These are phyloP conservation scores for Daedaleopsis sinensis DNA, from an alignment of 768 basidiomycete species.

Conservation along the genomic window DNA sequence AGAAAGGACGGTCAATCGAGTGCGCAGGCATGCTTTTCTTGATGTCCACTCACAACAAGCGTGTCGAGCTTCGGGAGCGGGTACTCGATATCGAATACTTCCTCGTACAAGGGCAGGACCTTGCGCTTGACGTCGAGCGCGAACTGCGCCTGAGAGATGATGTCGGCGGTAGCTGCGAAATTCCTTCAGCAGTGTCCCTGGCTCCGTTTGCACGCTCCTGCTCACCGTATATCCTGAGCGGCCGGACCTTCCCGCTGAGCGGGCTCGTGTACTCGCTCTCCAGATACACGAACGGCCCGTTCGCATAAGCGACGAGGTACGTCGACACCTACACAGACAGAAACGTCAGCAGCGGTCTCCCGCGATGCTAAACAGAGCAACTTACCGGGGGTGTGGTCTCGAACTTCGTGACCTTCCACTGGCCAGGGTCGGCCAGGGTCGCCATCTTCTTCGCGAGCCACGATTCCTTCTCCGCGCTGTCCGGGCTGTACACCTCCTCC, in stretches of 20 bases:
- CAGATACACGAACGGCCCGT: conserved; percentile 77
- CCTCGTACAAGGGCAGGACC: conserved; percentile 89
- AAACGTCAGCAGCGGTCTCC: not conserved
- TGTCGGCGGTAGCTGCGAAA: conserved; percentile 70
- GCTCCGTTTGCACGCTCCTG: not conserved
- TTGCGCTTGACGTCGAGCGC: conserved; percentile 86
- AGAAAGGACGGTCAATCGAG: conserved; percentile 22
- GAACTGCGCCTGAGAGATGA: conserved; percentile 84
- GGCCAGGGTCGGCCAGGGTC: conserved; percentile 27
- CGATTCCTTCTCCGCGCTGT: conserved; percentile 23
- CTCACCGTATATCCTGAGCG: conserved; percentile 82
- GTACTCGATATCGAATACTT: conserved; percentile 90
- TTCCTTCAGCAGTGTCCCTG: not conserved
- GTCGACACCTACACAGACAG: conserved; percentile 62
- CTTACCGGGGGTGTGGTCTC: conserved; percentile 71
- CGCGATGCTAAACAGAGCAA: too few relatives aligned
- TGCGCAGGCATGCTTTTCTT: not conserved
- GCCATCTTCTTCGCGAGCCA: conserved; percentile 40
- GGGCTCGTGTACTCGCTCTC: conserved; percentile 81
- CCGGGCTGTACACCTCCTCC: conserved; percentile 50
- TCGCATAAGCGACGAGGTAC: conserved; percentile 88
- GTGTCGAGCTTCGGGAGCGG: conserved; percentile 96
- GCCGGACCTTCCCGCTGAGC: conserved; percentile 77
- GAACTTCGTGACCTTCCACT: conserved; percentile 87
- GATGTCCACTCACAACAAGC: conserved; percentile 56